phyloP scores from a whole-genome alignment of 176 grass and related monocot species.

The Themeda triandra region DNA sequence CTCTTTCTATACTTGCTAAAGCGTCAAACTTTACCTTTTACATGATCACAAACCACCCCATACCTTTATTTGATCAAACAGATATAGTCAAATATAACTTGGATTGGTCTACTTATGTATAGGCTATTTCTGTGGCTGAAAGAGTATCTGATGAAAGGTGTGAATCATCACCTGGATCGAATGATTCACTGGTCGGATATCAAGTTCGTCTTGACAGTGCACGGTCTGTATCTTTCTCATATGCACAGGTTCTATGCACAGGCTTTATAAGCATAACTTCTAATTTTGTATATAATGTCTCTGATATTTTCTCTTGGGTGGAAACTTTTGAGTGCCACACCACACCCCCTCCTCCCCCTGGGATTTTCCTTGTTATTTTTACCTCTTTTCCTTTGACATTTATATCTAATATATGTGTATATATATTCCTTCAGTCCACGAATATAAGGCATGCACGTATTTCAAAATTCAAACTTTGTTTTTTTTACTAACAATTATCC shows the following conservation, averaged over 20 bases:
- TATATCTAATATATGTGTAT: neutral
- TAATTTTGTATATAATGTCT: conserved; percentile 1
- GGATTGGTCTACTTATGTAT: conserved; percentile 10
- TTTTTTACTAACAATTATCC: no score
- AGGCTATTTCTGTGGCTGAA: conserved; percentile 98
- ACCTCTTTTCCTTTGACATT: neutral
- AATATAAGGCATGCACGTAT: no score
- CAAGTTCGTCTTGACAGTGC: conserved; percentile 97
- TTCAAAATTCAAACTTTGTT: no score
- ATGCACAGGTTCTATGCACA: no score
- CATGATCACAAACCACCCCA: neutral
- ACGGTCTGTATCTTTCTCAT: no score
- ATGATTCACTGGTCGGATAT: conserved; percentile 87
- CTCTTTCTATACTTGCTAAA: conserved; percentile 17
- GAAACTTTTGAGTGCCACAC: neutral
- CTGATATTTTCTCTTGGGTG: conserved; percentile 11
- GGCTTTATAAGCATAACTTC: neutral
- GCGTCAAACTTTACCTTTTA: neutral
- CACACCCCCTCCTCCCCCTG: neutral
- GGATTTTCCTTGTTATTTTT: neutral
- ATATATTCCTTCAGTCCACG: neutral
- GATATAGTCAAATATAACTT: conserved; percentile 28
- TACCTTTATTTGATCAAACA: conserved; percentile 26
- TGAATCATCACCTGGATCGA: conserved; percentile 87
- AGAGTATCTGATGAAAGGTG: conserved; percentile 95